Percentiles rank a stretch among this genome's conserved stretches.
Evolutionary conservation across 2,329 filamentous ascomycete species (phyloP).

Genomic region (Fusarium algeriense): DNA sequence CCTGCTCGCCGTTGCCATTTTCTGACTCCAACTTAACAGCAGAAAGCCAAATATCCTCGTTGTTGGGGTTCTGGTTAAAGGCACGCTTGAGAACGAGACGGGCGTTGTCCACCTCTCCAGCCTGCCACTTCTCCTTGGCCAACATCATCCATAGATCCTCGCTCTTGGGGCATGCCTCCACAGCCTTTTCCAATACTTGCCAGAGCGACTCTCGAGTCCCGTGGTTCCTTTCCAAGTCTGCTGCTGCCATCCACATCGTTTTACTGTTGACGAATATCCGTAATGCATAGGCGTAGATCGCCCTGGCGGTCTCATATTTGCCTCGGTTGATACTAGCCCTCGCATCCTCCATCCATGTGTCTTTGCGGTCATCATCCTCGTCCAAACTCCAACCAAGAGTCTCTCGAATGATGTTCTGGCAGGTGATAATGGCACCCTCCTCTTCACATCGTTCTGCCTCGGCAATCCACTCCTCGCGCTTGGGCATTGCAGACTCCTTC

Average conservation of each 20-base stretch:
- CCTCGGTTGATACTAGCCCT: slow-evolving; percentile 83
- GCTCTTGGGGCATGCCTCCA: slow-evolving; percentile 91
- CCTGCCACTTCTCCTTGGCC: slow-evolving; percentile 93
- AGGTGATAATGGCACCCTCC: slow-evolving; percentile 88
- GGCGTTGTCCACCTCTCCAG: slow-evolving; percentile 88
- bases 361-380: slow-evolving; percentile 95
- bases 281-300: slow-evolving; percentile 92
- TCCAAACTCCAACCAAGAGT: slow-evolving; percentile 94
- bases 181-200: slow-evolving; percentile 89
- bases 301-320: slow-evolving; percentile 88
- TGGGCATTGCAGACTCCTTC: slow-evolving; percentile 94
- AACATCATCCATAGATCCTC: slow-evolving; percentile 97
- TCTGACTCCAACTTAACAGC: slow-evolving; percentile 97
- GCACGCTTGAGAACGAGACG: slow-evolving; percentile 86
- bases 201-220: slow-evolving; percentile 86
- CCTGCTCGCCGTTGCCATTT: slow-evolving; percentile 83
- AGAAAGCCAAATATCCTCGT: slow-evolving; percentile 97
- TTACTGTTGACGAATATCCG: slow-evolving; percentile 90
- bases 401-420: slow-evolving; percentile 88
- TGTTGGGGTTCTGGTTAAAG: slow-evolving; percentile 95
- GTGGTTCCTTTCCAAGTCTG: slow-evolving; percentile 91
- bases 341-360: slow-evolving; percentile 96
- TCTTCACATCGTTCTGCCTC: slow-evolving; percentile 96
- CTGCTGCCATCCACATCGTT: slow-evolving; percentile 89
- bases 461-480: slow-evolving; percentile 95